Base-by-base conservation (phyloP, 257 asterid genomes). In the Plantago major region DNA sequence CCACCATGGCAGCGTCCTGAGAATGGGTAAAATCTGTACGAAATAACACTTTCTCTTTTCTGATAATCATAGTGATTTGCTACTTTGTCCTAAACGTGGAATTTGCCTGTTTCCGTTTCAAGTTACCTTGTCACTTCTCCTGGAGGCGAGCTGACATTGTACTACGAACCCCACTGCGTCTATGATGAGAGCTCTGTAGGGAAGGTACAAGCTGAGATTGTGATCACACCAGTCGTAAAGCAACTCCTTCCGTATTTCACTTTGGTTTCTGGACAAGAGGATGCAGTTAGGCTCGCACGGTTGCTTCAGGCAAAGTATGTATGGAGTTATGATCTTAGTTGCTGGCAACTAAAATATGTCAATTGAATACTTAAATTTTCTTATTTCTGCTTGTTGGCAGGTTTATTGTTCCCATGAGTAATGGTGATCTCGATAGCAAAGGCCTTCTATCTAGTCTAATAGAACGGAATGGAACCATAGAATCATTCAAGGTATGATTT, bases 1-100 rank as follows among this genome's bases (percentile, higher is more conserved):
- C 97, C 97, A 66, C 97, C 99, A 14, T 92, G 99, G 99, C 90
- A 89, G 82, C 88, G 91, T 18, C 95, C 99, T 10, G 99, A 92
- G 82, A 89, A 89, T 12, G 96, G 96, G 97, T 90, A 80, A 26
- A 49, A 51, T 74, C 33, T n/a, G n/a, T n/a, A n/a, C n/a, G n/a
- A n/a, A n/a, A n/a, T n/a, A n/a, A n/a, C n/a, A n/a, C n/a, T n/a
- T n/a, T n/a, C n/a, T n/a, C n/a, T n/a, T n/a, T n/a, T n/a, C n/a
- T n/a, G n/a, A n/a, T n/a, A n/a, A n/a, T n/a, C n/a, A n/a, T n/a
- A n/a, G n/a, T n/a, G n/a, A n/a, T n/a, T n/a, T n/a, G n/a, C n/a
- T n/a, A n/a, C n/a, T n/a, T n/a, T n/a, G n/a, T 60, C 42, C 16
- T 30, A 26, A 19, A 43, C 16, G 15, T 16, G 15, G 37, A 30